phyloP scores from a whole-genome alignment of 2,329 filamentous ascomycete species.

The Colletotrichum tanaceti region DNA sequence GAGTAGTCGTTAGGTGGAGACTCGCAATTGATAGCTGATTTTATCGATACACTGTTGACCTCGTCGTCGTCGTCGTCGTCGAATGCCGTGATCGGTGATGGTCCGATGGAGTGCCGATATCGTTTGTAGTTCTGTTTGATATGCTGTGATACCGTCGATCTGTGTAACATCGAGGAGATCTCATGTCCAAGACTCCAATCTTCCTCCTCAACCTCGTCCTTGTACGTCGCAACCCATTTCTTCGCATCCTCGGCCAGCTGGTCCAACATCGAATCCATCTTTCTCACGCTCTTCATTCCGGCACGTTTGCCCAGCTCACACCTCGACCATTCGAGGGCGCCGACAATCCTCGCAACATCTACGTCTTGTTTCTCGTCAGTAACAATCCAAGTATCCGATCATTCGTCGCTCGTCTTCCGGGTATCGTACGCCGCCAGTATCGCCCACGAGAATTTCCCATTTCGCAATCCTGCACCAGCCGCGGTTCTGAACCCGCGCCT shows the following conservation, averaged over 20 bases:
- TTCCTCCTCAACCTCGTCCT: background rate
- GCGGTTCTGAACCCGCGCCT: background rate
- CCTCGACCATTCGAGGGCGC: background rate
- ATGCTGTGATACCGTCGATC: background rate
- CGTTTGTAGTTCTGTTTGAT: background rate
- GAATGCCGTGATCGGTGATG: background rate
- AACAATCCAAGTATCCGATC: background rate
- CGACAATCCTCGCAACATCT: background rate
- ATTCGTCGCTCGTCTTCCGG: background rate
- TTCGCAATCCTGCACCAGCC: background rate
- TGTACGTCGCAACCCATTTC: background rate
- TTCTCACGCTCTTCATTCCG: background rate
- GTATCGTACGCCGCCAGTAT: background rate
- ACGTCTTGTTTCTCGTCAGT: background rate
- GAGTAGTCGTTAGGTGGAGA: constrained; percentile 7
- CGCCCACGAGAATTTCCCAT: constrained; percentile 6
- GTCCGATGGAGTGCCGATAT: background rate
- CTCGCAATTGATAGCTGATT: constrained; percentile 1
- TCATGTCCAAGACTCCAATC: background rate
- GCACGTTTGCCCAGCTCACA: constrained; percentile 13
- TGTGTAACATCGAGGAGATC: constrained; percentile 1
- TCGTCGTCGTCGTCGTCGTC: background rate
- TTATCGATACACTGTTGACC: background rate
- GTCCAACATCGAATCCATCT: background rate
- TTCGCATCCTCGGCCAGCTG: background rate